Conservation (phyloP, 2,329 filamentous ascomycete genomes). For the Aspergillus fijiensis region DNA sequence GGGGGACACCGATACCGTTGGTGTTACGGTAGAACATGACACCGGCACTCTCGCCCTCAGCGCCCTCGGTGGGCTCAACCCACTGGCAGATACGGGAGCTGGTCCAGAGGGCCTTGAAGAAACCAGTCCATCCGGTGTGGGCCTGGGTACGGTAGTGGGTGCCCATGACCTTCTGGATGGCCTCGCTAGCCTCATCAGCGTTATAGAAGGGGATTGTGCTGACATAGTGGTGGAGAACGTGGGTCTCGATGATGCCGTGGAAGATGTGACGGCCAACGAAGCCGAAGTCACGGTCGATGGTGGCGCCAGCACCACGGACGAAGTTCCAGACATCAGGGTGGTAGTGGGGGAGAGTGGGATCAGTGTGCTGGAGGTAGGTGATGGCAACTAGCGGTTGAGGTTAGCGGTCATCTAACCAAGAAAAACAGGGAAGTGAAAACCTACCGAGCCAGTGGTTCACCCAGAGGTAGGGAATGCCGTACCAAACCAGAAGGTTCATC, state of each 20-base stretch:
- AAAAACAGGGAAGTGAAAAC: constrained; percentile 38
- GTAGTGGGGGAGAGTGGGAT: constrained; percentile 92
- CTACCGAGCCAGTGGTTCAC: constrained; percentile 98
- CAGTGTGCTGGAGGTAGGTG: constrained; percentile 96
- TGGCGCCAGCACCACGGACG: constrained; percentile 87
- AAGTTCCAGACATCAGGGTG: constrained; percentile 84
- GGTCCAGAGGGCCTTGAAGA: constrained; percentile 78
- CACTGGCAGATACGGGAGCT: constrained; percentile 88
- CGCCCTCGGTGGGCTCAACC: constrained; percentile 87
- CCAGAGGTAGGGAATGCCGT: constrained; percentile 92
- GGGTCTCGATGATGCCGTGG: constrained; percentile 96
- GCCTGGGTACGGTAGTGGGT: constrained; percentile 86
- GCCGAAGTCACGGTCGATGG: constrained; percentile 95
- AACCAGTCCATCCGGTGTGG: constrained; percentile 73
- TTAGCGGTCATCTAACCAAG: constrained; percentile 14
- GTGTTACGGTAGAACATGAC: constrained; percentile 94
- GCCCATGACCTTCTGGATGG: constrained; percentile 94
- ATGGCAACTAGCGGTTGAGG: constrained; percentile 69
- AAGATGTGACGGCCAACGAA: constrained; percentile 88
- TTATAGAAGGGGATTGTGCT: constrained; percentile 96
- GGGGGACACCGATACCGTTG: constrained; percentile 74
- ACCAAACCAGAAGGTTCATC: constrained; percentile 89
- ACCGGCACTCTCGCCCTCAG: constrained; percentile 75
- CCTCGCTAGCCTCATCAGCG: constrained; percentile 89
- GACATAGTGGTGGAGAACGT: constrained; percentile 97